These are phyloP conservation scores for Ustanciosporium gigantosporum DNA, from an alignment of 1,284 basidiomycete species.

Conservation along the genomic window DNA sequence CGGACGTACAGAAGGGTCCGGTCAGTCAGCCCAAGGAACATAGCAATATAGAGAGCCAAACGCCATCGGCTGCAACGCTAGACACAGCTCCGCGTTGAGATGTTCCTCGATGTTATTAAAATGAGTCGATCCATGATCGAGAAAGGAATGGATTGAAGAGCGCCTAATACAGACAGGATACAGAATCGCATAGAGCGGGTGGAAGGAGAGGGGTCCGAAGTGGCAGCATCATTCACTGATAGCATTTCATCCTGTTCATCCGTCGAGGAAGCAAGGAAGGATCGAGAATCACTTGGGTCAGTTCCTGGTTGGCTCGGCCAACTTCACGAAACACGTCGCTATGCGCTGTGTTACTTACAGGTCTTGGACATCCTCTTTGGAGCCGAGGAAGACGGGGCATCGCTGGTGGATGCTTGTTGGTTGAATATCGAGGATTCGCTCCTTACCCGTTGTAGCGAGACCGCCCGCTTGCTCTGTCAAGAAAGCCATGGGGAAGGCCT, in stretches of 20 bases:
- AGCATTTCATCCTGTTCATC: conserved; percentile 3
- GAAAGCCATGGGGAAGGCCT: conserved; percentile 99
- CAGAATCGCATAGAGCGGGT: too few relatives aligned
- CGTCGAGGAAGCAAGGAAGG: not conserved
- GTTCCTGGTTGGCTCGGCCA: not conserved
- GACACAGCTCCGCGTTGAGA: too few relatives aligned
- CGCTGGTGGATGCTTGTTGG: conserved; percentile 90
- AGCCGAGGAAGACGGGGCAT: conserved; percentile 90
- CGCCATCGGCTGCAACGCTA: too few relatives aligned
- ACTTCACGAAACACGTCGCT: not conserved
- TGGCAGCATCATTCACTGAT: too few relatives aligned
- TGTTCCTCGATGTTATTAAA: too few relatives aligned
- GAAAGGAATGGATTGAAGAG: too few relatives aligned
- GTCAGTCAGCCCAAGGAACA: too few relatives aligned
- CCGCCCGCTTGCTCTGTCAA: conserved; percentile 94
- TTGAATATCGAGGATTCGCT: conserved; percentile 87
- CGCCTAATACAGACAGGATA: too few relatives aligned
- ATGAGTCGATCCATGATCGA: too few relatives aligned
- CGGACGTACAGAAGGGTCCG: too few relatives aligned
- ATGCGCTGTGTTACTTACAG: conserved; percentile 26
- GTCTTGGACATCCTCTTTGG: conserved; percentile 90
- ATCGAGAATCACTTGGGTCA: not conserved
- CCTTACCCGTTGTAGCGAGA: conserved; percentile 87
- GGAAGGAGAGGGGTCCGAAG: too few relatives aligned
- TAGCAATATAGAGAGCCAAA: too few relatives aligned